phyloP scores from a whole-genome alignment of 345 rosid species.

The Trapa bicornis region DNA sequence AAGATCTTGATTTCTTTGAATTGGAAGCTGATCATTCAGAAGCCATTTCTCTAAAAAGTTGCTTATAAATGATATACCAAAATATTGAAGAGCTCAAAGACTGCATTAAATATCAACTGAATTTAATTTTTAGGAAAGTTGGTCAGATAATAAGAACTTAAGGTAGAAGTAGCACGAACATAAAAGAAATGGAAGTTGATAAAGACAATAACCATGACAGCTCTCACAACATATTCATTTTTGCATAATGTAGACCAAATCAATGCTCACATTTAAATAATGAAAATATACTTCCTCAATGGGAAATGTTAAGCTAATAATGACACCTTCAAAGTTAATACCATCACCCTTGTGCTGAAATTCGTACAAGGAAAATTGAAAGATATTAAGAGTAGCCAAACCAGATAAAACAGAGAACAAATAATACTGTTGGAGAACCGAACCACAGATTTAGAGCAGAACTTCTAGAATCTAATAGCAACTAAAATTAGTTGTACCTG shows the following conservation, averaged over 20 bases:
- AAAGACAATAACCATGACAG: not conserved
- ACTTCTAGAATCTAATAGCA: not conserved
- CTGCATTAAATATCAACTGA: not conserved
- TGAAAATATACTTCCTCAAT: not conserved
- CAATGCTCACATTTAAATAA: not conserved
- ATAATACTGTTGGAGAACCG: not conserved
- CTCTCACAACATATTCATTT: not conserved
- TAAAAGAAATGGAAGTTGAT: not conserved
- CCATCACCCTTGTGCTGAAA: not conserved
- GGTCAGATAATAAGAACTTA: not conserved
- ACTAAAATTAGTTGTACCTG: slow-evolving; percentile 33
- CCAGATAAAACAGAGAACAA: not conserved
- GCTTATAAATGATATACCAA: not conserved
- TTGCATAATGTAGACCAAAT: not conserved
- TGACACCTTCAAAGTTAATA: not conserved
- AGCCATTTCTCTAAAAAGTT: not conserved
- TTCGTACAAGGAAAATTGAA: not conserved
- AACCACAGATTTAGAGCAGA: not conserved
- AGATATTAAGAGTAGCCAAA: not conserved
- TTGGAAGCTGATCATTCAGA: not conserved
- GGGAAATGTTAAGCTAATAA: not conserved
- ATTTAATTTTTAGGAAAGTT: not conserved
- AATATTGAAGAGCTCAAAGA: not conserved
- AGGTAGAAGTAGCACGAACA: not conserved
- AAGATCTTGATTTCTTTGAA: not conserved